phyloP scores from a whole-genome alignment of 768 basidiomycete species.

The Rhizopogon sp. region DNA sequence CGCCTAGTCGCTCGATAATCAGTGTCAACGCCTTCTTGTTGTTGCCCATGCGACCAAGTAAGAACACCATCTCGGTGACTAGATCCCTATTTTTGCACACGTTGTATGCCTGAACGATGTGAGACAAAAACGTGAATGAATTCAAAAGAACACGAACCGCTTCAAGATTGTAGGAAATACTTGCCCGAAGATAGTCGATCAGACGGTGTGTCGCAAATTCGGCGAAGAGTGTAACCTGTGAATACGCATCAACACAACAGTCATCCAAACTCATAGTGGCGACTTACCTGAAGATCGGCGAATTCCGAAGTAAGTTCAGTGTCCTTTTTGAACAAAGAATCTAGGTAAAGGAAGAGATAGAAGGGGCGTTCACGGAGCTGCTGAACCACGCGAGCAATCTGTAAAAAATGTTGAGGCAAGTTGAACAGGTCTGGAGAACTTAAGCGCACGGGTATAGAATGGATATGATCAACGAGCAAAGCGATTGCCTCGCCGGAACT shows the following conservation, averaged over 20 bases:
- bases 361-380: slow-evolving; percentile 73
- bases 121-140: neutral
- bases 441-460: slow-evolving; percentile 84
- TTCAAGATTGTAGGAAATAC: slow-evolving; percentile 88
- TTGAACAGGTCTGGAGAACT: neutral
- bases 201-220: slow-evolving; percentile 75
- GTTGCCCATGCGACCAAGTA: slow-evolving; percentile 96
- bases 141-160: slow-evolving; percentile 37
- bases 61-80: slow-evolving; percentile 95
- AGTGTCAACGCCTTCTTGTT: slow-evolving; percentile 91
- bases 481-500: slow-evolving; percentile 74
- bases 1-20: slow-evolving; percentile 92
- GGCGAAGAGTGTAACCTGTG: slow-evolving; percentile 83
- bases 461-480: slow-evolving; percentile 87
- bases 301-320: slow-evolving; percentile 74
- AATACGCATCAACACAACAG: neutral
- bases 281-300: slow-evolving; percentile 74
- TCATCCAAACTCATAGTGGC: neutral
- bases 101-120: slow-evolving; percentile 62
- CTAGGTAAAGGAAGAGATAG: slow-evolving; percentile 91
- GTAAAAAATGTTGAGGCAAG: slow-evolving; percentile 1
- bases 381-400: slow-evolving; percentile 86
- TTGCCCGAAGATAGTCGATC: slow-evolving; percentile 88
- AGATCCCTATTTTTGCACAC: slow-evolving; percentile 82
- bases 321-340: slow-evolving; percentile 85